Evolutionary conservation across 1,284 basidiomycete genomes (phyloP).

Genomic region (Leccinum solheimii): DNA sequence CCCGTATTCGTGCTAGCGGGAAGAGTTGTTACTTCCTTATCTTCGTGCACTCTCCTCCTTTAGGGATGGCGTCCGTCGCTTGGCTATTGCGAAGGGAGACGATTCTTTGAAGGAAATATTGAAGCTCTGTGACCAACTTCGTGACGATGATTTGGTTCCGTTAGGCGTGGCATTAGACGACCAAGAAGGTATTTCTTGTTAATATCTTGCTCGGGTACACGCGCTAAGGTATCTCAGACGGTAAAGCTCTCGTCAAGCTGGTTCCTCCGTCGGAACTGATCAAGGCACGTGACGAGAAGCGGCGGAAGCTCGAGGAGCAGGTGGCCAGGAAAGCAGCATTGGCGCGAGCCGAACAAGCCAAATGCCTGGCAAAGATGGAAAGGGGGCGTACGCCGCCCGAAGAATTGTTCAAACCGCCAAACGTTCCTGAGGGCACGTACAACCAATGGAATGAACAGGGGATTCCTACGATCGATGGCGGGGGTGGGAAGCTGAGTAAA

Average conservation of each 20-base stretch:
- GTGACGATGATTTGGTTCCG: constrained; percentile 89
- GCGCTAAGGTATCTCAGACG: constrained; percentile 53
- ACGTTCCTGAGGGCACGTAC: constrained; percentile 69
- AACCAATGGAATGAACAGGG: constrained; percentile 84
- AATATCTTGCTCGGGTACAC: background rate
- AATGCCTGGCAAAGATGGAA: constrained; percentile 82
- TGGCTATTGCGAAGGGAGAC: constrained; percentile 76
- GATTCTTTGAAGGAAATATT: constrained; percentile 76
- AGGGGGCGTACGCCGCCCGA: constrained; percentile 77
- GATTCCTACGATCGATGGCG: constrained; percentile 79
- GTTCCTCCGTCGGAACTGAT: constrained; percentile 84
- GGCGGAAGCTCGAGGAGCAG: constrained; percentile 74
- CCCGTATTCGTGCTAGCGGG: constrained; percentile 51
- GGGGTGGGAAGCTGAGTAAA: constrained; percentile 88
- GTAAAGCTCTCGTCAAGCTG: constrained; percentile 93
- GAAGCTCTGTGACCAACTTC: constrained; percentile 82
- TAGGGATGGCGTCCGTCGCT: constrained; percentile 83
- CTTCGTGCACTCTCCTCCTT: constrained; percentile 85
- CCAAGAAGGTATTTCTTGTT: constrained; percentile 69
- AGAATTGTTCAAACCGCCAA: constrained; percentile 84
- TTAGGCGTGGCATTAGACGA: constrained; percentile 96
- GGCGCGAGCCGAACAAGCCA: constrained; percentile 71
- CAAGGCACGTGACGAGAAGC: constrained; percentile 87
- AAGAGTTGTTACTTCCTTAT: constrained; percentile 89
- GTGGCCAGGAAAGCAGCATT: constrained; percentile 78